Percentiles rank a stretch among this genome's conserved stretches.
These are phyloP conservation scores for Chlorella ohadii DNA, from an alignment of 139 green algal species.

Conservation along the genomic window DNA sequence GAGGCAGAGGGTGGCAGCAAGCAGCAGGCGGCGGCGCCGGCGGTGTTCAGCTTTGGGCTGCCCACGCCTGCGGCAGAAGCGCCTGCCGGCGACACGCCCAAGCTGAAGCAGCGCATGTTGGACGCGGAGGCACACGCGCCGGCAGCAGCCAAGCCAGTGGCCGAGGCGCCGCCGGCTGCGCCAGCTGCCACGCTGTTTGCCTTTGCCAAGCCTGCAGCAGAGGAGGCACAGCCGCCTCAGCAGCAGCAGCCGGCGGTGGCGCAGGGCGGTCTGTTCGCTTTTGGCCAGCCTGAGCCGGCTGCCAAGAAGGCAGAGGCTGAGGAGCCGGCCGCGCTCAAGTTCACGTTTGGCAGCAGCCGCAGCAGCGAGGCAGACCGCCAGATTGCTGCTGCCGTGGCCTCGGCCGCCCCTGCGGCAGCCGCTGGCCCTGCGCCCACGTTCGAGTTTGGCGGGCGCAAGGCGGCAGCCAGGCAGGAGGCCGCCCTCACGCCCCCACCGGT, in stretches of 20 bases:
- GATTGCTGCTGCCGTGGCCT: constrained; percentile 15
- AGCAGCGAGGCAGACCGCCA: constrained; percentile 4
- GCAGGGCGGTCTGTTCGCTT: not conserved
- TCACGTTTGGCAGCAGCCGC: constrained; percentile 29
- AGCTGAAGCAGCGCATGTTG: constrained; percentile 1
- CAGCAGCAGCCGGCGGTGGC: not conserved
- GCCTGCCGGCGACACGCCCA: not conserved
- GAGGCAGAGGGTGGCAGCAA: constrained; percentile 11
- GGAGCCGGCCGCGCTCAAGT: not conserved
- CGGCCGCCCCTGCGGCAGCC: not conserved
- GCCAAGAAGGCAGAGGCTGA: not conserved
- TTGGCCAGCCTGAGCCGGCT: not conserved
- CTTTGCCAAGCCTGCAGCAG: constrained; percentile 5
- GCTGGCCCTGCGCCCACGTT: constrained; percentile 7
- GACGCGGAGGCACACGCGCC: not conserved
- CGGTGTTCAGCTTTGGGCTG: constrained; percentile 27
- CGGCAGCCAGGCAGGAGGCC: not conserved
- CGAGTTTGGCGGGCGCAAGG: constrained; percentile 16
- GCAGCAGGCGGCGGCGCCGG: not conserved
- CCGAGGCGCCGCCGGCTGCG: not conserved
- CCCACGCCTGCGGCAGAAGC: not conserved
- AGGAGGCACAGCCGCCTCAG: not conserved
- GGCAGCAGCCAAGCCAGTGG: not conserved
- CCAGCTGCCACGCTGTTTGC: constrained; percentile 1
- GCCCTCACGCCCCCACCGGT: not conserved